Conservation (phyloP, 345 rosid species). For the Cardiospermum halicacabum region DNA sequence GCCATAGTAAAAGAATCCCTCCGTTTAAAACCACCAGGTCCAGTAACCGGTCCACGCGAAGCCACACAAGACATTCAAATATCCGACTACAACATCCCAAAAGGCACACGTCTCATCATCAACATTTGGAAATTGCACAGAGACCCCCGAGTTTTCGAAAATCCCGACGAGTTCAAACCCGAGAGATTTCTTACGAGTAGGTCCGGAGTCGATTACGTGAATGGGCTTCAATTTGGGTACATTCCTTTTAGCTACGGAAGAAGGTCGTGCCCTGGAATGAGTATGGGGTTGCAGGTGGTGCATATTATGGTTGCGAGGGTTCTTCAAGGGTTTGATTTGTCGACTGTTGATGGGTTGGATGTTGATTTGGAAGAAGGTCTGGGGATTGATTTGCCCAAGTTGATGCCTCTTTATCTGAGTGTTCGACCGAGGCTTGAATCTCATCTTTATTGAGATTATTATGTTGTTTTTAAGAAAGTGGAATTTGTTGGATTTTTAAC, state of each 20-base stretch:
- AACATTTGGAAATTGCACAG: constrained; percentile 62
- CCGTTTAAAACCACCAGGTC: constrained; percentile 49
- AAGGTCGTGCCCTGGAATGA: constrained; percentile 54
- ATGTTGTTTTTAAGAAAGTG: no score
- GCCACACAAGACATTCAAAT: constrained; percentile 44
- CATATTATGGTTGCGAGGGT: constrained; percentile 41
- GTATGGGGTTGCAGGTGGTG: constrained; percentile 35
- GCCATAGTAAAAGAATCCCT: constrained; percentile 60
- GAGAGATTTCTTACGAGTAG: constrained; percentile 40
- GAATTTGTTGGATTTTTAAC: no score
- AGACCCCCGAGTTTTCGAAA: constrained; percentile 44
- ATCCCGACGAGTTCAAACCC: constrained; percentile 36
- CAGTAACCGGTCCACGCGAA: constrained; percentile 44
- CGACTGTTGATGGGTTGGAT: background rate
- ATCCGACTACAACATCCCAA: constrained; percentile 35
- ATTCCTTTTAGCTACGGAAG: constrained; percentile 50
- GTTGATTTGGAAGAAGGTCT: constrained; percentile 48
- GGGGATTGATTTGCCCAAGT: constrained; percentile 42
- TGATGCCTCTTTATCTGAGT: constrained; percentile 32
- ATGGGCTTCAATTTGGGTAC: constrained; percentile 23
- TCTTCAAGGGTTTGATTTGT: constrained; percentile 43
- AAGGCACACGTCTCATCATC: constrained; percentile 43
- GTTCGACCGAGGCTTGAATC: constrained; percentile 35
- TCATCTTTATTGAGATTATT: constrained; percentile 28
- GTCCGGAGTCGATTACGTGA: constrained; percentile 3